Percentiles rank a stretch among this genome's conserved stretches.
These are phyloP conservation scores for Sphaerulina vaccinii DNA, from an alignment of 2,329 filamentous ascomycete species.

Conservation along the genomic window DNA sequence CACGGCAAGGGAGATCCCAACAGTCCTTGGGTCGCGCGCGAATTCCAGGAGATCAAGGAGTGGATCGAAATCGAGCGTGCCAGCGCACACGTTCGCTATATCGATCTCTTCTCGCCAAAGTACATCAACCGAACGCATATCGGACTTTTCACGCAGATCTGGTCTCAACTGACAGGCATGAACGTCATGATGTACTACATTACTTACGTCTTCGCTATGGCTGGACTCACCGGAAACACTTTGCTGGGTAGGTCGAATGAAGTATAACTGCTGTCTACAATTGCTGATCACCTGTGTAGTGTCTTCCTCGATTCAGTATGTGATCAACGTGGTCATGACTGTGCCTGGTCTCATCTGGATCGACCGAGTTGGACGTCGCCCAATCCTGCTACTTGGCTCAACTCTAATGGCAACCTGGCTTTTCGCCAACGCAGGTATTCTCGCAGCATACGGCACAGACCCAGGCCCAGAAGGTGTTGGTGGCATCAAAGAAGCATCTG, in stretches of 20 bases:
- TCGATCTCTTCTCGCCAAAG: constrained; percentile 69
- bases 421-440: constrained; percentile 61
- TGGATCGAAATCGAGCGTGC: constrained; percentile 68
- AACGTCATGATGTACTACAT: constrained; percentile 25
- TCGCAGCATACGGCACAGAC: constrained; percentile 58
- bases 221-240: constrained; percentile 55
- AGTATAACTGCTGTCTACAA: no score
- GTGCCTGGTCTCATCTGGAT: constrained; percentile 72
- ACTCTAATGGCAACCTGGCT: constrained; percentile 63
- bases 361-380: constrained; percentile 72
- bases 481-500: constrained; percentile 42
- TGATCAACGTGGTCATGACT: constrained; percentile 76
- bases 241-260: constrained; percentile 44
- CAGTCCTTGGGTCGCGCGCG: constrained; percentile 59
- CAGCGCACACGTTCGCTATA: constrained; percentile 67
- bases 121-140: constrained; percentile 73
- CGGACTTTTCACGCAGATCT: constrained; percentile 71
- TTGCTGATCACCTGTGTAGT: constrained; percentile 34
- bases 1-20: constrained; percentile 53
- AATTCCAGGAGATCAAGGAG: constrained; percentile 66
- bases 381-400: constrained; percentile 64
- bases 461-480: constrained; percentile 38
- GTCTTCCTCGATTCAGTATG: constrained; percentile 69
- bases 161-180: constrained; percentile 64
- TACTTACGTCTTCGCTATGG: constrained; percentile 69